Percentiles rank a stretch among this genome's conserved stretches.
phyloP scores from a whole-genome alignment of 495 filamentous ascomycete genomes.

The Penicillium cataractarum region DNA sequence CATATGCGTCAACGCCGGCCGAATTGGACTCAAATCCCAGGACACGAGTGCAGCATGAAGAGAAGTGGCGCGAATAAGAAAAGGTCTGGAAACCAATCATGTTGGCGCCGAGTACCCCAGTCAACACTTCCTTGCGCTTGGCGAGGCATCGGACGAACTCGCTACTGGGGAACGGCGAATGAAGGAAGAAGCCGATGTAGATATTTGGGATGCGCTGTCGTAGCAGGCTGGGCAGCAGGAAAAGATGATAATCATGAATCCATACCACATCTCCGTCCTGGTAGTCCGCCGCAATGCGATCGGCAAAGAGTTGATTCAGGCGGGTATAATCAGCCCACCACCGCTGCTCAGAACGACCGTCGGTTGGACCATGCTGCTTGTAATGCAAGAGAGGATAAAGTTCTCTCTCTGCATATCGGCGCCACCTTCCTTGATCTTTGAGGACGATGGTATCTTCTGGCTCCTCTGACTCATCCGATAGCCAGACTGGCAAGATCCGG shows the following conservation, averaged over 20 bases:
- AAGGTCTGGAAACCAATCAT: conserved; percentile 92
- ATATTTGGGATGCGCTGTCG: conserved; percentile 80
- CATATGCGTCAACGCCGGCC: conserved; percentile 84
- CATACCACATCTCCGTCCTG: conserved; percentile 88
- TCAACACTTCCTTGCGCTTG: conserved; percentile 81
- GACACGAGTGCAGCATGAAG: conserved; percentile 87
- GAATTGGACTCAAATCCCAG: conserved; percentile 80
- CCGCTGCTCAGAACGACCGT: conserved; percentile 76
- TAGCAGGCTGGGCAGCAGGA: conserved; percentile 82
- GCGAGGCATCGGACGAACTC: conserved; percentile 88
- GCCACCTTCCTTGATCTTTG: conserved; percentile 79
- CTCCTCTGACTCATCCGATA: conserved; percentile 69
- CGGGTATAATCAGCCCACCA: conserved; percentile 89
- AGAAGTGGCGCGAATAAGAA: conserved; percentile 89
- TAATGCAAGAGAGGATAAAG: conserved; percentile 92
- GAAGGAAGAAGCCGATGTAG: conserved; percentile 89
- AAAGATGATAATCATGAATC: conserved; percentile 90
- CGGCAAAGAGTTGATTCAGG: conserved; percentile 85
- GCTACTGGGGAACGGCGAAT: conserved; percentile 91
- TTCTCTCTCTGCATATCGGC: conserved; percentile 84
- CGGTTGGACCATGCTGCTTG: conserved; percentile 84
- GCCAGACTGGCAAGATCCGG: conserved; percentile 81
- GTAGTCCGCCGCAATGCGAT: conserved; percentile 81
- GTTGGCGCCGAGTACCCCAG: conserved; percentile 85
- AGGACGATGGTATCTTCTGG: conserved; percentile 65